Base-by-base conservation (phyloP, 768 basidiomycete genomes). In the Mycena epipterygia region DNA sequence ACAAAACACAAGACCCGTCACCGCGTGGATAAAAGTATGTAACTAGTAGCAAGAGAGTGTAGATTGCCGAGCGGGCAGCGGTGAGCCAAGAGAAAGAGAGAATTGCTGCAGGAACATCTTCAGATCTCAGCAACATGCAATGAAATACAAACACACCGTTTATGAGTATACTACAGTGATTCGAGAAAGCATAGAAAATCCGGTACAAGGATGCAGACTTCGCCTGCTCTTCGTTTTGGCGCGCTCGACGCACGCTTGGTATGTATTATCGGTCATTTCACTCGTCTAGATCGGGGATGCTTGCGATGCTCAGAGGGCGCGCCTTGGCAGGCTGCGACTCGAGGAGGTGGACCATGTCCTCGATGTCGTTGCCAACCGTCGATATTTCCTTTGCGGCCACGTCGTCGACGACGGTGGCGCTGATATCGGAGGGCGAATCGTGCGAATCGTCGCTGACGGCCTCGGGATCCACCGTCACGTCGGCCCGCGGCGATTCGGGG, bases 331-430 rank as follows among this genome's bases (percentile, higher is more conserved):
- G 74, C 33, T 72, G 76, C 1, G 84, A 76, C 80, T 94, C 90
- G 16, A 93, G 88, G 73, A 93, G 84, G 74, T 86, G 89, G 69
- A 94, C 89, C 60, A 93, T 89, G 64, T 89, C 88, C 78, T 89
- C 92, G 33, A 91, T 82, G 33, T 91, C 88, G 62, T 82, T 78
- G 19, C 77, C 84, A 17, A 74, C n/a, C n/a, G n/a, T n/a, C n/a
- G n/a, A n/a, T n/a, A n/a, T 56, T 13, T n/a, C 64, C 42, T 65
- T 56, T 33, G 53, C 66, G 2, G 68, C 74, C 12, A 73, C 58
- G 52, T 75, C 73, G 35, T 71, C 76, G 29, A 68, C 62, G 41
- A 58, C 63, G 44, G 73, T 67, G 21, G 67, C 71, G 46, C 73
- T 60, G 19, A 73, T 71, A 41, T 67, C 65, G 29, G 64, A 64